A percentile compares a stretch with the other conserved stretches of the same genome.
phyloP scores from a whole-genome alignment of 331 rosid genomes.

The Arachis monticola region DNA sequence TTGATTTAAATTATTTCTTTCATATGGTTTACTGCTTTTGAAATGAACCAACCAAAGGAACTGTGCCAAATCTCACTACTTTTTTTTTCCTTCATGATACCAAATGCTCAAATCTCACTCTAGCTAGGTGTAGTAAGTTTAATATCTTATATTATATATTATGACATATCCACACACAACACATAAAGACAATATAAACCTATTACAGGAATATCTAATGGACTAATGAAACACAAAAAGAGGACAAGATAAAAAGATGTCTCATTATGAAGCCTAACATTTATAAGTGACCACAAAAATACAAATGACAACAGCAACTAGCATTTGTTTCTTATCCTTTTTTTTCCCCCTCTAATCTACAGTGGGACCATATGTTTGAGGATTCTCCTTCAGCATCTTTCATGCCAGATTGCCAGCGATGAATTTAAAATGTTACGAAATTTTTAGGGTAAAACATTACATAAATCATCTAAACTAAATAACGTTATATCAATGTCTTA shows the following conservation, averaged over 20 bases:
- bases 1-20: constrained; percentile 9
- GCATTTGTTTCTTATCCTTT: neutral
- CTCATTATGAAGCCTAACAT: constrained; percentile 26
- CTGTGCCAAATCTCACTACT: neutral
- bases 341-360: neutral
- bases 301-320: constrained; percentile 9
- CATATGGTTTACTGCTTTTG: neutral
- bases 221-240: neutral
- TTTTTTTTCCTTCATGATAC: neutral
- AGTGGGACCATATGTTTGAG: constrained; percentile 31
- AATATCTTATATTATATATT: neutral
- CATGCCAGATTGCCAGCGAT: neutral
- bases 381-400: constrained; percentile 33
- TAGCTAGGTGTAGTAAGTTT: neutral
- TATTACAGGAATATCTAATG: neutral
- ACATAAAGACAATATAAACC: no score
- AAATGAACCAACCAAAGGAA: neutral
- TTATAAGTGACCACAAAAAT: constrained; percentile 25
- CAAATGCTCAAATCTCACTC: neutral
- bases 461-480: no score
- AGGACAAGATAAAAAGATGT: constrained; percentile 26
- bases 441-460: no score
- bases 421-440: neutral
- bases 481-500: no score
- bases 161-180: no score